phyloP scores from a whole-genome alignment of 371 early-diverging fungal species.

The Syncephalastrum racemosum region DNA sequence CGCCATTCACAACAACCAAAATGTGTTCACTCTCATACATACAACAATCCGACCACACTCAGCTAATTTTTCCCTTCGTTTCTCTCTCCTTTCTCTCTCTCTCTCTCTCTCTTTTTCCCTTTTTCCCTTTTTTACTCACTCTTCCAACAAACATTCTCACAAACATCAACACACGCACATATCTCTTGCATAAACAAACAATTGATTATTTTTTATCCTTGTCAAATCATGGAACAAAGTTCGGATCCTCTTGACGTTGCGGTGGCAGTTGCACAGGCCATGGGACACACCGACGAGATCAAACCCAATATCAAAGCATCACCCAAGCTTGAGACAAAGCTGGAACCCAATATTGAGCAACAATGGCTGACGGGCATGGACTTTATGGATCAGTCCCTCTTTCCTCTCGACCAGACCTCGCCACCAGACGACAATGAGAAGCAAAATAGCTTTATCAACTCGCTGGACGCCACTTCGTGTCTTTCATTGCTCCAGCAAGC shows the following conservation, averaged over 20 bases:
- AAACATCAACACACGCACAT: constrained; percentile 4
- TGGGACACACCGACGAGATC: constrained; percentile 11
- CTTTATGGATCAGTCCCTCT: constrained; percentile 11
- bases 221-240: constrained; percentile 12
- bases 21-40: no score
- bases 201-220: constrained; percentile 11
- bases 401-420: constrained; percentile 10
- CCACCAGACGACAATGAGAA: constrained; percentile 5
- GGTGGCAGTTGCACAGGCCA: constrained; percentile 20
- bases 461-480: constrained; percentile 13
- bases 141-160: no score
- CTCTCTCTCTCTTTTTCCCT: no score
- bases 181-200: background rate
- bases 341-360: no score
- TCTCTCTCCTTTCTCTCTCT: no score
- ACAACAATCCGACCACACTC: no score
- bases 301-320: no score
- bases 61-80: no score
- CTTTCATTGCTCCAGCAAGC: constrained; percentile 7
- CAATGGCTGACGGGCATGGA: no score
- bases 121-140: no score
- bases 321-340: no score
- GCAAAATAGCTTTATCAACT: constrained; percentile 4
- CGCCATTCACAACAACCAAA: constrained; percentile 3
- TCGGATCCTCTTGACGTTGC: constrained; percentile 21